Evolutionary conservation across 192 early-diverging fungal species (phyloP).

Genomic region (Coemansia nantahalensis): DNA sequence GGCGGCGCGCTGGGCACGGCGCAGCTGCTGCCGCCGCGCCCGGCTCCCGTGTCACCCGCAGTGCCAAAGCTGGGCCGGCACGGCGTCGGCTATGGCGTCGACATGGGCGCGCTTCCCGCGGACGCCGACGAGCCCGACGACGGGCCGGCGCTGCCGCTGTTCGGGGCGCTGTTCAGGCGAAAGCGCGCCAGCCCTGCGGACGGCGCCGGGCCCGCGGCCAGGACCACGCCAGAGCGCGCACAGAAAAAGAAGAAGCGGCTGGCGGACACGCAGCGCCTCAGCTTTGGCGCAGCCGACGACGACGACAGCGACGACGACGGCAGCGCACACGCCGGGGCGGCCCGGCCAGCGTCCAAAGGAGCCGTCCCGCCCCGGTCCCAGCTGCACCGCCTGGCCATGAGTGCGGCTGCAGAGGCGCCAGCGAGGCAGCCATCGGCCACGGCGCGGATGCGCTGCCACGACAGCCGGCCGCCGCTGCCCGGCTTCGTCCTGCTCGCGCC

Average conservation of each 20-base stretch:
- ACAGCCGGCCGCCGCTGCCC: slow-evolving; percentile 7
- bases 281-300: slow-evolving; percentile 24
- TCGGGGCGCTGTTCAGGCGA: slow-evolving; percentile 28
- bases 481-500: slow-evolving; percentile 15
- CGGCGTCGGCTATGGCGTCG: slow-evolving; percentile 32
- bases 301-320: slow-evolving; percentile 18
- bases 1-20: not conserved
- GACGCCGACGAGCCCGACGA: not conserved
- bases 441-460: slow-evolving; percentile 3
- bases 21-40: slow-evolving; percentile 4
- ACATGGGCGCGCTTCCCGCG: slow-evolving; percentile 1
- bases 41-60: not conserved
- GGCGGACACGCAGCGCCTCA: slow-evolving; percentile 17
- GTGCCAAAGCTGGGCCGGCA: slow-evolving; percentile 8
- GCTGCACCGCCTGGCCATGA: not conserved
- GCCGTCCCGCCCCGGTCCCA: not conserved
- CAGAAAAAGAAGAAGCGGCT: too few relatives aligned
- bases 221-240: too few relatives aligned
- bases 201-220: too few relatives aligned
- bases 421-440: too few relatives aligned
- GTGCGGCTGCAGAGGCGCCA: too few relatives aligned
- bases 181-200: not conserved
- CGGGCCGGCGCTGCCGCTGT: slow-evolving; percentile 1
- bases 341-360: too few relatives aligned
- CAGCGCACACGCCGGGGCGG: too few relatives aligned